phyloP scores from a whole-genome alignment of 805 yeast genomes.

The Cyberlindnera petersonii region DNA sequence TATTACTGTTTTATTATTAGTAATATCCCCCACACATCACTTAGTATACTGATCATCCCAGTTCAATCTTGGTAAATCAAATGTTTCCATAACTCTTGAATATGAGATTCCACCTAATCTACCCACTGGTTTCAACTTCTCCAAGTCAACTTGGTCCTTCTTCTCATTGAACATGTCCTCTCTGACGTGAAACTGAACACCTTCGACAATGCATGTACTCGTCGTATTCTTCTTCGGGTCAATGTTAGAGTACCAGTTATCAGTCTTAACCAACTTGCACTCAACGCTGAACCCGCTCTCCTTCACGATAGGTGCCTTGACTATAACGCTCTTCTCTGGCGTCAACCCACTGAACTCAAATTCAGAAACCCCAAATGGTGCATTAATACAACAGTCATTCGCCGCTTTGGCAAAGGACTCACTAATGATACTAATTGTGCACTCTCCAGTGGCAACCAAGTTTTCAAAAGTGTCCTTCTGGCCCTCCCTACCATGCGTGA shows the following conservation, averaged over 20 bases:
- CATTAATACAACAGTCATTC: conserved; percentile 42
- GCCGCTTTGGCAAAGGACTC: conserved; percentile 69
- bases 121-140: conserved; percentile 48
- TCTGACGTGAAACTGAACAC: conserved; percentile 52
- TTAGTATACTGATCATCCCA: conserved; percentile 5
- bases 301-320: conserved; percentile 53
- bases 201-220: conserved; percentile 46
- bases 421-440: conserved; percentile 51
- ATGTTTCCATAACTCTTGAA: conserved; percentile 42
- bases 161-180: conserved; percentile 49
- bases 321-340: conserved; percentile 39
- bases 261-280: conserved; percentile 42
- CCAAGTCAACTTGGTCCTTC: conserved; percentile 37
- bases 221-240: conserved; percentile 34
- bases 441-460: conserved; percentile 47
- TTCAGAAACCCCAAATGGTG: conserved; percentile 50
- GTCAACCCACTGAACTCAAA: conserved; percentile 55
- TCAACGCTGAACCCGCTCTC: conserved; percentile 61
- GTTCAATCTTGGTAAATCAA: conserved; percentile 11
- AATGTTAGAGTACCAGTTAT: conserved; percentile 41
- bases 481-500: conserved; percentile 35
- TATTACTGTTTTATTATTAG: neutral
- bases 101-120: conserved; percentile 53
- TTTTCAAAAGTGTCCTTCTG: conserved; percentile 49
- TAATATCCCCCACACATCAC: neutral